Conservation (phyloP, 1,284 basidiomycete species). For the Moniliella sp. region DNA sequence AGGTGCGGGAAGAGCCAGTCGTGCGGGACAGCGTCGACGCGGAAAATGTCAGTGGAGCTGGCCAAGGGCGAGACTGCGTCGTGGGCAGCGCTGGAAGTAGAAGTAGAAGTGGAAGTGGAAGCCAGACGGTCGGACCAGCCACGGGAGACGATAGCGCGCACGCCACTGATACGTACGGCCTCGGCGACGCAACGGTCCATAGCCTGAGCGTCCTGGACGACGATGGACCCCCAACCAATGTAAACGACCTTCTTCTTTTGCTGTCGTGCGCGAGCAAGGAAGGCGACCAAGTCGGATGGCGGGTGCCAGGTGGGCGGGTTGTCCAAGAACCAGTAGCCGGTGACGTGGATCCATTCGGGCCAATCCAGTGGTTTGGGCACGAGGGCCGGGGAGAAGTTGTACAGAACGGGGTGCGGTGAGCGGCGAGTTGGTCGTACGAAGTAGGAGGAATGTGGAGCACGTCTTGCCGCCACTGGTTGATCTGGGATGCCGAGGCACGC, state of each 20-base stretch:
- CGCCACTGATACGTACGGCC: slow-evolving; percentile 56
- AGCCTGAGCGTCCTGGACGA: slow-evolving; percentile 72
- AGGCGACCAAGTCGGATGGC: slow-evolving; percentile 40
- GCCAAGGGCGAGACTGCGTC: slow-evolving; percentile 39
- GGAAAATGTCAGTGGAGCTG: slow-evolving; percentile 47
- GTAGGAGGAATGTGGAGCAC: slow-evolving; percentile 15
- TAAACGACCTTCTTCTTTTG: slow-evolving; percentile 39
- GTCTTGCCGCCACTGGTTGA: slow-evolving; percentile 23
- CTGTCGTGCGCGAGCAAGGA: slow-evolving; percentile 42
- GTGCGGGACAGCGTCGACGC: slow-evolving; percentile 71
- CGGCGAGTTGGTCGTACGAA: slow-evolving; percentile 10
- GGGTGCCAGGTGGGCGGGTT: slow-evolving; percentile 43
- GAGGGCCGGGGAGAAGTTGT: slow-evolving; percentile 24
- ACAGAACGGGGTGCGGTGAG: slow-evolving; percentile 18
- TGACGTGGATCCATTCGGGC: slow-evolving; percentile 15
- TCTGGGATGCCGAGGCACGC: slow-evolving; percentile 18
- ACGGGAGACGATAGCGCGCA: slow-evolving; percentile 76
- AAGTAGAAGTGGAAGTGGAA: too few relatives aligned
- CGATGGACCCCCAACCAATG: slow-evolving; percentile 39
- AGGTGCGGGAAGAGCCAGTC: slow-evolving; percentile 87
- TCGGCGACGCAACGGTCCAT: slow-evolving; percentile 79
- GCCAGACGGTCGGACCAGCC: slow-evolving; percentile 81
- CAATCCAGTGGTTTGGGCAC: slow-evolving; percentile 23
- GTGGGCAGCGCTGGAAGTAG: slow-evolving; percentile 10
- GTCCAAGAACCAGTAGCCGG: slow-evolving; percentile 23